A percentile compares a stretch with the other conserved stretches of the same genome.
These are phyloP conservation scores for Xylaria sp. DNA, from an alignment of 2,329 filamentous ascomycete species.

Conservation along the genomic window DNA sequence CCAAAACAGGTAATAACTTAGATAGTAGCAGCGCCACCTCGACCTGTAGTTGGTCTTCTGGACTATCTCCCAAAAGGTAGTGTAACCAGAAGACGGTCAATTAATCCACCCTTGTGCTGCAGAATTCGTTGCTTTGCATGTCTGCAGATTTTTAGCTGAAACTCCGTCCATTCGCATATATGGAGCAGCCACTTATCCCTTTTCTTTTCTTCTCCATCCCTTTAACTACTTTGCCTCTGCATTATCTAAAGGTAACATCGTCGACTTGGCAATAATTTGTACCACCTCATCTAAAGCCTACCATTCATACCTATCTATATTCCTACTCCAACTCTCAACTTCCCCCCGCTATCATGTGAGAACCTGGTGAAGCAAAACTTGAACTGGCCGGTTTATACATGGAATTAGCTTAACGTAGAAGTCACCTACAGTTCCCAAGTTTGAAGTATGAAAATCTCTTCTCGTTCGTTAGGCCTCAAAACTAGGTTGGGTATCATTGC, in stretches of 20 bases:
- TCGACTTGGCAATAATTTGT: too few species aligned
- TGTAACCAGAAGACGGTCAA: neutral
- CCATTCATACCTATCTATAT: neutral
- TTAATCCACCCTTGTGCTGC: neutral
- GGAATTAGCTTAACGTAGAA: neutral
- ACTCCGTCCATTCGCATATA: neutral
- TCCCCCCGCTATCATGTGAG: neutral
- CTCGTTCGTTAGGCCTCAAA: neutral
- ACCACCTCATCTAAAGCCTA: neutral
- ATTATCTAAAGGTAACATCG: neutral
- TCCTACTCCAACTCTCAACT: neutral
- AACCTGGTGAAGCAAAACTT: neutral
- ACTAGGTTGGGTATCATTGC: neutral
- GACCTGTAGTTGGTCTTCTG: neutral
- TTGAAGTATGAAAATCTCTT: neutral
- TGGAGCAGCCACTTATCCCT: neutral
- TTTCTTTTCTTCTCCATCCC: neutral
- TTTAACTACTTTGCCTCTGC: neutral
- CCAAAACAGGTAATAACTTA: constrained; percentile 22
- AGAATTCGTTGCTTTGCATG: neutral
- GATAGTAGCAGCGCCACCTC: constrained; percentile 9
- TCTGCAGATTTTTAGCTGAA: neutral
- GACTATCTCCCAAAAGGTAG: neutral
- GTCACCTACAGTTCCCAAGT: neutral
- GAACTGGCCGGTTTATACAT: neutral